Percentiles rank a stretch among this genome's conserved stretches.
Conservation (phyloP, 1,284 basidiomycete genomes). For the Pterula multifida region DNA sequence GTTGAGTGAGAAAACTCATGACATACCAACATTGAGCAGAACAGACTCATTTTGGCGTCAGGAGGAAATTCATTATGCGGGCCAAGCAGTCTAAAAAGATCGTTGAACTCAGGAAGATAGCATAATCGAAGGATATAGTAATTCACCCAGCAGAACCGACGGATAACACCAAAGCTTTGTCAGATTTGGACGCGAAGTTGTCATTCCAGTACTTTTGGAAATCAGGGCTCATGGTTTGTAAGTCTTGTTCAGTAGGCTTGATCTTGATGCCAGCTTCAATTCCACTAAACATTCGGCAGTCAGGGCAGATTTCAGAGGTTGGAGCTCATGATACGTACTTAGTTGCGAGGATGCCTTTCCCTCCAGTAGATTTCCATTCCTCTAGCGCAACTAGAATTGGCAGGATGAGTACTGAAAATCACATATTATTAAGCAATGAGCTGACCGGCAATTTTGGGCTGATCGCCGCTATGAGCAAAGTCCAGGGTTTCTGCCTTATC, state of each 20-base stretch:
- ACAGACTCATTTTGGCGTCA: background rate
- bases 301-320: background rate
- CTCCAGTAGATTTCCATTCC: constrained; percentile 11
- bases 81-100: background rate
- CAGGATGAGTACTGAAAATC: too few relatives aligned
- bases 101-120: too few relatives aligned
- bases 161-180: constrained; percentile 33
- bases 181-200: constrained; percentile 29
- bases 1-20: background rate
- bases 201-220: constrained; percentile 32
- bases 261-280: constrained; percentile 36
- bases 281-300: constrained; percentile 18
- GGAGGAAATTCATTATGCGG: background rate
- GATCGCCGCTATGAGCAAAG: background rate
- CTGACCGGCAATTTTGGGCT: background rate
- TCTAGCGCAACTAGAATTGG: background rate
- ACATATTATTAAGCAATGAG: too few relatives aligned
- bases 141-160: constrained; percentile 17
- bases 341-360: constrained; percentile 34
- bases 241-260: constrained; percentile 31
- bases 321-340: constrained; percentile 24
- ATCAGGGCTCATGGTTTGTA: constrained; percentile 26
- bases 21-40: background rate
- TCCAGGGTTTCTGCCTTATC: background rate
- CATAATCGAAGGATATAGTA: constrained; percentile 5